Conservation (phyloP, 768 basidiomycete genomes). For the Lentinula detonsa region DNA sequence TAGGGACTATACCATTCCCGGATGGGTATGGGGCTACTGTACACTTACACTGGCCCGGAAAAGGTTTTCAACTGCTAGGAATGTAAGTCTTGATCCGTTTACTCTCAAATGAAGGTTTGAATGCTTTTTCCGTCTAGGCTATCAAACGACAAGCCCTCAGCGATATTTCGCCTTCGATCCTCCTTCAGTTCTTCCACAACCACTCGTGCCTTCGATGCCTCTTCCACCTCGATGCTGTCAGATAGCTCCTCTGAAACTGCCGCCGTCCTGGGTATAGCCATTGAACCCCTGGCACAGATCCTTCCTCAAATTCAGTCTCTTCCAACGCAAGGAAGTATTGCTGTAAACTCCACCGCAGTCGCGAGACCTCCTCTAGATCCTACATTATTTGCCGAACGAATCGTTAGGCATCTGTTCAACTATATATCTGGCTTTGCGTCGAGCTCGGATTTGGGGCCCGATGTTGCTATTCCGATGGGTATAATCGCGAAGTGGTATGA, state of each 20-base stretch:
- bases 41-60: constrained; percentile 83
- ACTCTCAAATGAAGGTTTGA: not conserved
- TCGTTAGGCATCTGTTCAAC: constrained; percentile 72
- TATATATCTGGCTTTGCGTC: constrained; percentile 65
- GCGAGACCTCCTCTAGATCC: constrained; percentile 32
- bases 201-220: constrained; percentile 32
- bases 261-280: constrained; percentile 71
- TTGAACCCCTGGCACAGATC: constrained; percentile 69
- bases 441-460: constrained; percentile 35
- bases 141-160: constrained; percentile 85
- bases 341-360: constrained; percentile 1
- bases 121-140: constrained; percentile 43
- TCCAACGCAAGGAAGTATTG: constrained; percentile 23
- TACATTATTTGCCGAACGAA: constrained; percentile 54
- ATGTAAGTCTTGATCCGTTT: constrained; percentile 46
- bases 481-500: constrained; percentile 71
- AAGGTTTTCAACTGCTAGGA: constrained; percentile 80
- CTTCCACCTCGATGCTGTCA: constrained; percentile 19
- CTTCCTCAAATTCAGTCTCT: constrained; percentile 48
- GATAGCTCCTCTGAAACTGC: constrained; percentile 48
- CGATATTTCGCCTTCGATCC: constrained; percentile 78
- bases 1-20: constrained; percentile 80
- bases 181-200: constrained; percentile 41
- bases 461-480: constrained; percentile 55
- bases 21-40: constrained; percentile 81